phyloP scores from a whole-genome alignment of 257 asterid genomes.

The Solanum corneliomulleri region DNA sequence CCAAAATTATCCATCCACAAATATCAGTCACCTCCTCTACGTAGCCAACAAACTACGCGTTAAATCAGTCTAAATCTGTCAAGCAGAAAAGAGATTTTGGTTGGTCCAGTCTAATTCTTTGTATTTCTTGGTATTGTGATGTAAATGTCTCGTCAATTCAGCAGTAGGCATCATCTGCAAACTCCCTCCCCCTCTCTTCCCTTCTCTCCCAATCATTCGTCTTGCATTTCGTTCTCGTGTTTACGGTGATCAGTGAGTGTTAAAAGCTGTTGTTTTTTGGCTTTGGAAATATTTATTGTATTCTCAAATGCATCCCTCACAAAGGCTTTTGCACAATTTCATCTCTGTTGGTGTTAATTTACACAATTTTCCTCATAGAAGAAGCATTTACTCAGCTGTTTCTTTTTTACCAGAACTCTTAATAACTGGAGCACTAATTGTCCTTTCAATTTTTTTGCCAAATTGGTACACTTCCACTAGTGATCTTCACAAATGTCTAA shows the following conservation, averaged over 20 bases:
- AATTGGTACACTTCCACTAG: not conserved
- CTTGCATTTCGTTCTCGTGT: not conserved
- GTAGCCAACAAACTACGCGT: conserved; percentile 76
- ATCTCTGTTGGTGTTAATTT: not conserved
- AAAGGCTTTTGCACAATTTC: not conserved
- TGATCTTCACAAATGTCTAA: not conserved
- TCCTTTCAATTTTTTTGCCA: not conserved
- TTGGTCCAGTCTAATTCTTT: not conserved
- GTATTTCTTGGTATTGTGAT: not conserved
- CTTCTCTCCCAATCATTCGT: not conserved
- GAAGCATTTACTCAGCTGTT: not conserved
- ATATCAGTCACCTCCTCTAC: conserved; percentile 84
- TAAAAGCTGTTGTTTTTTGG: not conserved
- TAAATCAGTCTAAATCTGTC: conserved; percentile 10
- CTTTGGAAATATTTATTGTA: not conserved
- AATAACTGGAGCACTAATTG: not conserved
- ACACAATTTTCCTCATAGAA: not conserved
- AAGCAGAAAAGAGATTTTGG: not conserved
- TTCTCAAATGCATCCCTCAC: not conserved
- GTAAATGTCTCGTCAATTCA: not conserved
- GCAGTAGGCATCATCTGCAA: not conserved
- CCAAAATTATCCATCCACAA: conserved; percentile 76
- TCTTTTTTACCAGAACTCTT: not conserved
- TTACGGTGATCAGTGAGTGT: not conserved
- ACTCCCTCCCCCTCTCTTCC: not conserved